These are phyloP conservation scores for Mucor plumbeus DNA, from an alignment of 371 early-diverging fungal genomes.

Conservation along the genomic window DNA sequence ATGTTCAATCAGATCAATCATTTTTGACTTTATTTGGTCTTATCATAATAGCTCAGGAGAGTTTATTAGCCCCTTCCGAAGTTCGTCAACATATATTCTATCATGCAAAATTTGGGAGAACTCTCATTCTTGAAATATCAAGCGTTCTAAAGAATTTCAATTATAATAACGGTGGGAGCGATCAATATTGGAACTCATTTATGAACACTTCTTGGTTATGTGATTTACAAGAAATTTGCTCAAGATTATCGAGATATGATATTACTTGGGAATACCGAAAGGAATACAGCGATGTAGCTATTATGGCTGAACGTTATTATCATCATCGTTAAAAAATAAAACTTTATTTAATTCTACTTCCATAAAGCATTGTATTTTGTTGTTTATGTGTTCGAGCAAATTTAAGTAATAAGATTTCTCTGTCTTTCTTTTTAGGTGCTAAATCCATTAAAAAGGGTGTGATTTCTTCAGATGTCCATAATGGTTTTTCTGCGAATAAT, in stretches of 20 bases:
- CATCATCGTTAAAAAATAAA: conserved; percentile 3
- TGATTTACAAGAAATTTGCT: conserved; percentile 30
- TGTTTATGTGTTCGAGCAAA: conserved; percentile 40
- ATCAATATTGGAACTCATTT: background rate
- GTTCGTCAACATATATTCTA: conserved; percentile 48
- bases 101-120: conserved; percentile 44
- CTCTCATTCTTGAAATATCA: conserved; percentile 41
- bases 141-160: conserved; percentile 42
- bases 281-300: conserved; percentile 43
- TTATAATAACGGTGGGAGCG: background rate
- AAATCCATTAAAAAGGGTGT: conserved; percentile 56
- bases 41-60: conserved; percentile 35
- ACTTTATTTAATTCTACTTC: conserved; percentile 50
- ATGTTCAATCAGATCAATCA: conserved; percentile 16
- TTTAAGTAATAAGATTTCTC: conserved; percentile 57
- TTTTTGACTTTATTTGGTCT: conserved; percentile 31
- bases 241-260: conserved; percentile 38
- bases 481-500: conserved; percentile 53
- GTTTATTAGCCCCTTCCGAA: conserved; percentile 38
- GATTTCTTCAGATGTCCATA: conserved; percentile 60
- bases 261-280: conserved; percentile 48
- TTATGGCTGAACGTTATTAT: conserved; percentile 37
- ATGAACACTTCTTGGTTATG: conserved; percentile 28
- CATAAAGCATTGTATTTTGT: conserved; percentile 34
- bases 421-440: conserved; percentile 54